Evolutionary conservation across 208 protist species (phyloP).

Genomic region (Leishmania braziliensis): DNA sequence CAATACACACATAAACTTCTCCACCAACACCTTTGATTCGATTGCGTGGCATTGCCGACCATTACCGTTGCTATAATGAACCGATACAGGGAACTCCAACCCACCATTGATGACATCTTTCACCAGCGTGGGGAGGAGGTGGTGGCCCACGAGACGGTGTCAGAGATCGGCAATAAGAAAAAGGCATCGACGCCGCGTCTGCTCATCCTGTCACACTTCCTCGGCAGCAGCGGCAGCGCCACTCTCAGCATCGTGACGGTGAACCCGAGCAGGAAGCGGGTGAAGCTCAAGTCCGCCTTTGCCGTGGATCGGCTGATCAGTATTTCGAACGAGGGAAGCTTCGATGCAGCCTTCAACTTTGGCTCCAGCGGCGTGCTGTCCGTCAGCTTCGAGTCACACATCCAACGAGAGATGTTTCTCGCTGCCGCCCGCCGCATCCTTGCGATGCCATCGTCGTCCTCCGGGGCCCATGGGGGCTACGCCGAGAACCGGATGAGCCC

Average conservation of each 20-base stretch:
- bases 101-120: slow-evolving; percentile 66
- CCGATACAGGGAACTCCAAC: slow-evolving; percentile 46
- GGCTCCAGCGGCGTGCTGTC: slow-evolving; percentile 79
- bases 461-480: slow-evolving; percentile 12
- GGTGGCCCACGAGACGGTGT: slow-evolving; percentile 70
- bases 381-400: slow-evolving; percentile 86
- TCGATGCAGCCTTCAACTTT: slow-evolving; percentile 89
- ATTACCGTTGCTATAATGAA: slow-evolving; percentile 33
- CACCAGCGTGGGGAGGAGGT: slow-evolving; percentile 79
- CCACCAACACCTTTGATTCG: neutral
- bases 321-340: slow-evolving; percentile 69
- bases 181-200: slow-evolving; percentile 48
- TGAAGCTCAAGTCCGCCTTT: slow-evolving; percentile 79
- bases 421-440: slow-evolving; percentile 62
- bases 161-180: slow-evolving; percentile 56
- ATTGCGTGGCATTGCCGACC: neutral
- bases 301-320: slow-evolving; percentile 72
- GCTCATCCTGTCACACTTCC: slow-evolving; percentile 58
- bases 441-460: slow-evolving; percentile 16
- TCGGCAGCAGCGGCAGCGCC: slow-evolving; percentile 30
- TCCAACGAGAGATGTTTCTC: slow-evolving; percentile 91
- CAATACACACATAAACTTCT: neutral
- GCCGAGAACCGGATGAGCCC: slow-evolving; percentile 20
- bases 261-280: slow-evolving; percentile 27
- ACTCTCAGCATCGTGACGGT: slow-evolving; percentile 50